Conservation (phyloP, 1,139 yeast genomes). For the Eremothecium gossypii region DNA sequence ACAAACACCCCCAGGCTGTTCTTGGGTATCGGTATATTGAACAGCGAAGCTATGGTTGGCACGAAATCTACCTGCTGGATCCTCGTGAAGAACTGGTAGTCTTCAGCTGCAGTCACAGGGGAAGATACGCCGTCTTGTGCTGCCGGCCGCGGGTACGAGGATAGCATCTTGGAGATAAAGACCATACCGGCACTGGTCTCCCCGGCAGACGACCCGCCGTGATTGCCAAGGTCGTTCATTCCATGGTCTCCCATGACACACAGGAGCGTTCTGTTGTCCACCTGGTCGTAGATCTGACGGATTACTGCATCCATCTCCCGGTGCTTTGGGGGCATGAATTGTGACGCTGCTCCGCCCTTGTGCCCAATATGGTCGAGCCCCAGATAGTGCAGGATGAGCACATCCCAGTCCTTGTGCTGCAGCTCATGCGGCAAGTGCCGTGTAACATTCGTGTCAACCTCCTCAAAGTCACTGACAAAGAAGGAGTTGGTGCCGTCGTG, state of each 20-base stretch:
- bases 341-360: constrained; percentile 82
- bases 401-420: constrained; percentile 55
- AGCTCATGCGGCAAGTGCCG: constrained; percentile 48
- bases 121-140: constrained; percentile 30
- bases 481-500: constrained; percentile 88
- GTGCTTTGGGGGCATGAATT: constrained; percentile 74
- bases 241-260: constrained; percentile 92
- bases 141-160: constrained; percentile 19
- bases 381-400: constrained; percentile 75
- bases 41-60: constrained; percentile 66
- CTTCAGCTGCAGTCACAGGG: constrained; percentile 34
- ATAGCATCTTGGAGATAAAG: constrained; percentile 55
- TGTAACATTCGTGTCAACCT: constrained; percentile 89
- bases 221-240: constrained; percentile 82
- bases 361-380: constrained; percentile 98
- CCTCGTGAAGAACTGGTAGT: constrained; percentile 43
- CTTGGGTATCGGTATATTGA: constrained; percentile 76
- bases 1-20: constrained; percentile 75
- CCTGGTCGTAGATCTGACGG: constrained; percentile 40
- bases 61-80: constrained; percentile 82
- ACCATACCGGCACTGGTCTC: constrained; percentile 83
- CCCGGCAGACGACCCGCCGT: constrained; percentile 88
- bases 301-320: constrained; percentile 73
- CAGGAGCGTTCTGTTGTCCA: constrained; percentile 52
- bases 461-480: constrained; percentile 88